Percentiles rank a stretch among this genome's conserved stretches.
phyloP scores from a whole-genome alignment of 2,329 filamentous ascomycete species.

The Chrysoporthe deuterocubensis region DNA sequence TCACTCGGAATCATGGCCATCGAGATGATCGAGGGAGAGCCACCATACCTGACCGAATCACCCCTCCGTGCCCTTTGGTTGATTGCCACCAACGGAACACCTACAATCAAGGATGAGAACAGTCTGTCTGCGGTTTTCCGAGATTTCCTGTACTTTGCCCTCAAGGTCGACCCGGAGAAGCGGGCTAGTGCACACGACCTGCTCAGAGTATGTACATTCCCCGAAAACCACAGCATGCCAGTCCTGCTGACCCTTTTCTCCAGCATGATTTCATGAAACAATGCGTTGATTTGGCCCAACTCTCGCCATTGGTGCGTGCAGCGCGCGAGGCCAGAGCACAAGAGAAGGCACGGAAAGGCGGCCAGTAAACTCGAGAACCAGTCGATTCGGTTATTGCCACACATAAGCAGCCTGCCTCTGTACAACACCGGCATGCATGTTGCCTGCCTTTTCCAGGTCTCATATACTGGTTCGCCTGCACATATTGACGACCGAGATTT shows the following conservation, averaged over 20 bases:
- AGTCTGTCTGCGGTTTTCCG: slow-evolving; percentile 80
- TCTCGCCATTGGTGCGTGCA: slow-evolving; percentile 85
- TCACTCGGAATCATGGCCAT: slow-evolving; percentile 99
- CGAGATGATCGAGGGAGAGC: slow-evolving; percentile 99
- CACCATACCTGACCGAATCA: slow-evolving; percentile 93
- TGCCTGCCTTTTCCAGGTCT: slow-evolving; percentile 15
- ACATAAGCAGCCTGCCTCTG: slow-evolving; percentile 18
- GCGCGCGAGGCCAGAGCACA: slow-evolving; percentile 84
- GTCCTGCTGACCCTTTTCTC: slow-evolving; percentile 29
- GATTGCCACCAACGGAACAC: slow-evolving; percentile 96
- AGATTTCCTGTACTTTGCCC: slow-evolving; percentile 89
- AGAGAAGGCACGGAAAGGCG: slow-evolving; percentile 75
- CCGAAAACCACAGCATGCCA: slow-evolving; percentile 36
- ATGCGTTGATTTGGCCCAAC: slow-evolving; percentile 73
- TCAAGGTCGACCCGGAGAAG: slow-evolving; percentile 98
- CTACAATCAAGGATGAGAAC: slow-evolving; percentile 90
- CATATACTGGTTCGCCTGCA: slow-evolving; percentile 26
- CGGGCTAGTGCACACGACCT: slow-evolving; percentile 93
- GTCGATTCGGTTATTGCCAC: slow-evolving; percentile 14
- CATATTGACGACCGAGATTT: slow-evolving; percentile 21
- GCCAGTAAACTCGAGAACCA: slow-evolving; percentile 36
- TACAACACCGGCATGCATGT: slow-evolving; percentile 23
- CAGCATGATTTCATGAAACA: slow-evolving; percentile 82
- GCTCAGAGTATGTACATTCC: slow-evolving; percentile 66
- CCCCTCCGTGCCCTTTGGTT: slow-evolving; percentile 91